Conservation (phyloP, 164 flowering plant genomes). For the Liquidambar formosana region DNA sequence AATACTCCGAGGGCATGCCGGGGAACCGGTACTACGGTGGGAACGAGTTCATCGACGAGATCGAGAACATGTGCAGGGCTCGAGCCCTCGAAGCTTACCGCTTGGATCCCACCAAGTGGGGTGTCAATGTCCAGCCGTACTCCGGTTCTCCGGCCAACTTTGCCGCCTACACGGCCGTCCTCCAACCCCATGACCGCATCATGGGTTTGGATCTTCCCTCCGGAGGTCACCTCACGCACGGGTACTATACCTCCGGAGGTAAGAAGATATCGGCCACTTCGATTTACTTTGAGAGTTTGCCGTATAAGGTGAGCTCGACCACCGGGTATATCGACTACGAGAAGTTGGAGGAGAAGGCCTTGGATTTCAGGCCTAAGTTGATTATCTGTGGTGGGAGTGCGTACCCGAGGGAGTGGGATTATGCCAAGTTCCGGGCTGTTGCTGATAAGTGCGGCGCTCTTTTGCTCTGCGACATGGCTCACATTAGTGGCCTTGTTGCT, state of each 20-base stretch:
- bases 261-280: conserved; percentile 98
- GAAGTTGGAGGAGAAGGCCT: conserved; percentile 94
- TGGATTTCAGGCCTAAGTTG: conserved; percentile 93
- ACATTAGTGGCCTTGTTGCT: conserved; percentile 98
- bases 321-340: conserved; percentile 94
- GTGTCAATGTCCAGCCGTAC: conserved; percentile 97
- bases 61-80: conserved; percentile 84
- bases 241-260: conserved; percentile 91
- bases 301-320: conserved; percentile 76
- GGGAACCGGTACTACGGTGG: conserved; percentile 99
- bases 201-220: conserved; percentile 97
- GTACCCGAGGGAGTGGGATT: conserved; percentile 97
- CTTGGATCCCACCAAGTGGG: conserved; percentile 75
- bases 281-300: conserved; percentile 97
- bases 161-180: conserved; percentile 94
- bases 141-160: conserved; percentile 96
- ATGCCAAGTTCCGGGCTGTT: conserved; percentile 60
- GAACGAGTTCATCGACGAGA: conserved; percentile 92
- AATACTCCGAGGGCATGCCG: conserved; percentile 98
- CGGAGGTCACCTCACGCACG: conserved; percentile 96
- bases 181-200: conserved; percentile 91
- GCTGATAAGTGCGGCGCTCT: conserved; percentile 95
- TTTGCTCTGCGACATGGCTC: conserved; percentile 97
- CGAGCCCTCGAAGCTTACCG: conserved; percentile 80
- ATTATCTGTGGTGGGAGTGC: conserved; percentile 98